Evolutionary conservation across 495 filamentous ascomycete species (phyloP).

Genomic region (Daldinia concentrica): DNA sequence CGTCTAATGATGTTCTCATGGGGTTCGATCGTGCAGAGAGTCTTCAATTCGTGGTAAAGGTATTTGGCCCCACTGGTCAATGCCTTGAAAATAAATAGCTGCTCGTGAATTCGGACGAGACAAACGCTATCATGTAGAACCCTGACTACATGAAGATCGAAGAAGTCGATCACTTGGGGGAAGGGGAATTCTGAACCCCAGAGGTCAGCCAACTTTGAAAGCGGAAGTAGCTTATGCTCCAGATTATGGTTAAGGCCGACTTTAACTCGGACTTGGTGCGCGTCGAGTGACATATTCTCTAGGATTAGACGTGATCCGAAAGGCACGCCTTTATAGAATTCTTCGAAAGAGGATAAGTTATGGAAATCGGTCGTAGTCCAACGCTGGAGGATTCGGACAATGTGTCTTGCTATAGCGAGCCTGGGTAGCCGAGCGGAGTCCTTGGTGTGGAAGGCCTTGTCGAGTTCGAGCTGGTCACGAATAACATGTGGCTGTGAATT

Average conservation of each 20-base stretch:
- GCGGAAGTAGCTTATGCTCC: slow-evolving; percentile 52
- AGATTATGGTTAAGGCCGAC: slow-evolving; percentile 54
- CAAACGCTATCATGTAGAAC: slow-evolving; percentile 60
- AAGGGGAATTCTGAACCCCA: slow-evolving; percentile 46
- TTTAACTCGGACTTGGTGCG: slow-evolving; percentile 49
- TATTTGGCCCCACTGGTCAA: slow-evolving; percentile 59
- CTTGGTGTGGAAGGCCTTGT: slow-evolving; percentile 59
- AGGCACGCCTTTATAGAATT: slow-evolving; percentile 48
- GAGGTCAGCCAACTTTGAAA: slow-evolving; percentile 39
- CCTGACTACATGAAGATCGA: slow-evolving; percentile 50
- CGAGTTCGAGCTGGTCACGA: slow-evolving; percentile 55
- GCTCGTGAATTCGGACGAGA: slow-evolving; percentile 49
- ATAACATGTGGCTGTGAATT: slow-evolving; percentile 49
- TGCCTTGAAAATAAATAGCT: slow-evolving; percentile 59
- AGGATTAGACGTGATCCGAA: slow-evolving; percentile 61
- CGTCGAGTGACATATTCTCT: slow-evolving; percentile 51
- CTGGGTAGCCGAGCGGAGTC: slow-evolving; percentile 50
- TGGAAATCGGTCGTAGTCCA: slow-evolving; percentile 48
- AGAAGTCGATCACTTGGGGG: slow-evolving; percentile 53
- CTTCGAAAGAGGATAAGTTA: slow-evolving; percentile 43
- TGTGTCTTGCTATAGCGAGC: slow-evolving; percentile 55
- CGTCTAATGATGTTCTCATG: slow-evolving; percentile 55
- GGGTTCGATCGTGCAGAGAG: slow-evolving; percentile 53
- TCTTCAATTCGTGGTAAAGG: slow-evolving; percentile 58
- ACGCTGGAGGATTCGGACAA: slow-evolving; percentile 54